These are phyloP conservation scores for Xylaria telfairii DNA, from an alignment of 495 filamentous ascomycete genomes.

Conservation along the genomic window DNA sequence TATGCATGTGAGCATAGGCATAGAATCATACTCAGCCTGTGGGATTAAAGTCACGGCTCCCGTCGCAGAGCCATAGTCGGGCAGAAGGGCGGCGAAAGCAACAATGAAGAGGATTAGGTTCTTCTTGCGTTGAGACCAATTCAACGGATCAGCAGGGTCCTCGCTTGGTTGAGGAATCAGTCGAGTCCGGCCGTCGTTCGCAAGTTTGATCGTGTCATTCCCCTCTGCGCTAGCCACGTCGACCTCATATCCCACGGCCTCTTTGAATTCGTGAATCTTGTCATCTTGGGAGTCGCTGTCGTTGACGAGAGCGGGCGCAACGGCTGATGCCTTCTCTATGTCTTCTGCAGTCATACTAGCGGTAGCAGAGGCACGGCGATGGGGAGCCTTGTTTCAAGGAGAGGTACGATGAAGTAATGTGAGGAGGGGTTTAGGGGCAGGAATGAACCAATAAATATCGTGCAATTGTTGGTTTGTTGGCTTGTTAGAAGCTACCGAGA, in stretches of 20 bases:
- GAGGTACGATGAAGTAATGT: background rate
- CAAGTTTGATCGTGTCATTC: conserved; percentile 42
- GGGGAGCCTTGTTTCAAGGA: background rate
- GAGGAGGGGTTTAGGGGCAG: no score
- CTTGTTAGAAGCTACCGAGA: background rate
- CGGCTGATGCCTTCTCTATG: background rate
- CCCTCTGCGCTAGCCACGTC: conserved; percentile 31
- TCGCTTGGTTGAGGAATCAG: conserved; percentile 66
- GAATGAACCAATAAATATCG: background rate
- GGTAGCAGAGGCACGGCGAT: background rate
- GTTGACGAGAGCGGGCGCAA: background rate
- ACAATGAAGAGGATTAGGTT: conserved; percentile 61
- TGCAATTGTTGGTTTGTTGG: background rate
- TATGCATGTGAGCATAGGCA: background rate
- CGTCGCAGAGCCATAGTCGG: conserved; percentile 62
- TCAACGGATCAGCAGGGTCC: conserved; percentile 64
- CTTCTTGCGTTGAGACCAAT: conserved; percentile 62
- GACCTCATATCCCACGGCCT: conserved; percentile 45
- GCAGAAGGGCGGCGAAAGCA: conserved; percentile 58
- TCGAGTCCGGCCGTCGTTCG: conserved; percentile 53
- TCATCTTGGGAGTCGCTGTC: background rate
- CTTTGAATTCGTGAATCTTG: conserved; percentile 39
- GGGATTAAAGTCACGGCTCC: conserved; percentile 62
- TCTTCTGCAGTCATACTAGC: conserved; percentile 7
- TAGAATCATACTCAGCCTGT: conserved; percentile 49